Evolutionary conservation across 148 eudicot genomes (phyloP).

Genomic region (Rhododendron simsii): DNA sequence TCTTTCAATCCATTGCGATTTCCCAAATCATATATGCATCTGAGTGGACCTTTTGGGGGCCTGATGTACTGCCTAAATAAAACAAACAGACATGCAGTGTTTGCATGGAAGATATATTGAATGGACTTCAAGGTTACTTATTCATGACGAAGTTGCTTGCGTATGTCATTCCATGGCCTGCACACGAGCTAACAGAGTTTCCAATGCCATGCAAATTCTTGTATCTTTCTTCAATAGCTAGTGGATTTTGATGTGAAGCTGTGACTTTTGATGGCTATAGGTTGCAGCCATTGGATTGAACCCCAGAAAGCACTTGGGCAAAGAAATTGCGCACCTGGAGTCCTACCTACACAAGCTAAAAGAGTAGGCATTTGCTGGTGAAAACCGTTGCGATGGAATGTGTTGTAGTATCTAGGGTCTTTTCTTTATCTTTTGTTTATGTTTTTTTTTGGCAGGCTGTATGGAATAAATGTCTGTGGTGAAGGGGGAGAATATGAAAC

Average conservation of each 20-base stretch:
- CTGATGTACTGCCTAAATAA: background rate
- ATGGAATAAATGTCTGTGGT: constrained; percentile 94
- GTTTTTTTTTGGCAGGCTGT: constrained; percentile 49
- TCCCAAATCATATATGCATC: background rate
- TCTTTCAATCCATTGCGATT: background rate
- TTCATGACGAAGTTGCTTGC: background rate
- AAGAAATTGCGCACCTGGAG: constrained; percentile 58
- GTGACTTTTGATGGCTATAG: constrained; percentile 25
- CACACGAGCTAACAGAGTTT: background rate
- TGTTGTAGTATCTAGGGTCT: background rate
- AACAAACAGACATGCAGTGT: background rate
- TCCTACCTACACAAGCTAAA: constrained; percentile 71
- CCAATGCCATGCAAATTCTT: background rate
- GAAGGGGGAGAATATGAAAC: constrained; percentile 99
- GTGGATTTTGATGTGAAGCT: constrained; percentile 1
- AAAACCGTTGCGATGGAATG: background rate
- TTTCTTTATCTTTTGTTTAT: background rate
- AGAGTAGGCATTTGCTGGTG: constrained; percentile 40
- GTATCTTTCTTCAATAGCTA: background rate
- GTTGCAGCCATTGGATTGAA: constrained; percentile 96
- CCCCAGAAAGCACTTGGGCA: constrained; percentile 87
- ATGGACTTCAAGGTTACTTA: background rate
- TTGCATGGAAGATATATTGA: background rate
- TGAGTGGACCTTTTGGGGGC: background rate
- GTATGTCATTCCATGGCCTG: background rate